A percentile compares a stretch with the other conserved stretches of the same genome.
Evolutionary conservation across 129 eudicot genomes (phyloP).

Genomic region (Pittosporum tobira): DNA sequence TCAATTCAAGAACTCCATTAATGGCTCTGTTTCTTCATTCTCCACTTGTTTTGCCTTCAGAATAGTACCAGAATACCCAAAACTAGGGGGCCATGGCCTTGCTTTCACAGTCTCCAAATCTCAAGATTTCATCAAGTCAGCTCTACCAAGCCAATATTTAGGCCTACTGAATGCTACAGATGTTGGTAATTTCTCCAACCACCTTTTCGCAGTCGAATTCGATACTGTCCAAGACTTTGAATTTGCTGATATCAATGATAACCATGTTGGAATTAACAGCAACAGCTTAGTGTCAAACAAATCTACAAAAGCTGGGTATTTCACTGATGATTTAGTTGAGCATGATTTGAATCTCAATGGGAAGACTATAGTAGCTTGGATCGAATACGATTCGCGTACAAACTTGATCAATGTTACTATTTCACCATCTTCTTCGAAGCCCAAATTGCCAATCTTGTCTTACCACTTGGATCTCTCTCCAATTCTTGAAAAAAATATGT

Average conservation of each 20-base stretch:
- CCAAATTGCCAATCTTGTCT: conserved; percentile 11
- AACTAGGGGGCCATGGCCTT: conserved; percentile 18
- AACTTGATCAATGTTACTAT: conserved; percentile 6
- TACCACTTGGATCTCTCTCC: conserved; percentile 19
- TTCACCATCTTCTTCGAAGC: conserved; percentile 13
- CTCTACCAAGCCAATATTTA: conserved; percentile 14
- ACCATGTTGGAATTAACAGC: conserved; percentile 13
- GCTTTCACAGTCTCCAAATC: conserved; percentile 15
- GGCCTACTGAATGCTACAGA: conserved; percentile 14
- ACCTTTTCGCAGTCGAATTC: conserved; percentile 19
- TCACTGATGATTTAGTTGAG: conserved; percentile 8
- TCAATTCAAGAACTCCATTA: conserved; percentile 12
- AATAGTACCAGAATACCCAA: conserved; percentile 4
- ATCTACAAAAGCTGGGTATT: conserved; percentile 5
- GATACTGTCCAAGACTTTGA: conserved; percentile 14
- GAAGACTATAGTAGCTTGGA: conserved; percentile 12
- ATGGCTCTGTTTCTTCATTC: conserved; percentile 2
- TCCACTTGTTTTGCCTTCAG: conserved; percentile 19
- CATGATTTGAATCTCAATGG: conserved; percentile 20
- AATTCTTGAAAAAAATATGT: conserved; percentile 19
- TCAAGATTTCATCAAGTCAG: background rate
- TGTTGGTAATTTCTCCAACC: conserved; percentile 10
- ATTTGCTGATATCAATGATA: conserved; percentile 14
- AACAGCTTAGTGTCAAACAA: conserved; percentile 8
- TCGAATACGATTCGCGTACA: conserved; percentile 6